Base-by-base conservation (phyloP, 1,139 yeast genomes). In the Eremothecium sinecaudum region DNA sequence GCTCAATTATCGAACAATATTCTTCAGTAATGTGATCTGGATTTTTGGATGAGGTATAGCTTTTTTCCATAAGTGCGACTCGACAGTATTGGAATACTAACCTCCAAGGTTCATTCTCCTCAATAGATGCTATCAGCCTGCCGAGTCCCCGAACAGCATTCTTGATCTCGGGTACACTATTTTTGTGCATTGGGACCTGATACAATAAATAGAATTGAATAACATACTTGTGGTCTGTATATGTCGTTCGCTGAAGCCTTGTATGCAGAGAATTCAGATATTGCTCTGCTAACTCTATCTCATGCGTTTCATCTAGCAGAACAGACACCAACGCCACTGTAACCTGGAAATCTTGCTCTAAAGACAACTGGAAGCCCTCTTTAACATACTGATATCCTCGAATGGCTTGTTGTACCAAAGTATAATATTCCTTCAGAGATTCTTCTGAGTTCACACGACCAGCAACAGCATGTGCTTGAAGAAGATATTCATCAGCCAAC, bases 211-310 rank as follows among this genome's bases (percentile, higher is more conserved):
- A 27, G 27, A 46, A 50, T 28, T 51, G 52, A 16, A 49, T 41
- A 3, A 30, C 38, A 45, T 53, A 40, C 34, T 43, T 42, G 11
- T 46, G 45, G 13, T 42, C 37, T 17, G 46, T 22, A 12, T 43
- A 20, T 4, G 35, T 24, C 23, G 46, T 42, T 30, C 43, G 44
- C 21, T 42, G 38, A 11, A 52, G 31, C 26, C 53, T 36, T 30
- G 49, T 53, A 18, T 44, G 39, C 16, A 50, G 31, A 12, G 50
- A 36, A 3, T 50, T 45, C 10, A 54, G 28, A 33, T 50, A 50
- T 20, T 37, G 42, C 38, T 53, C 58, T 1, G 57, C 58, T 15
- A 50, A 27, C 12, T 54, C 57, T 11, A 39, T 32, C 24, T 47
- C 45, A 14, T 38, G 36, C 2, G 58, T 54, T 36, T 54, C 58